Base-by-base conservation (phyloP, 2,329 filamentous ascomycete species). In the Monilinia aucupariae region DNA sequence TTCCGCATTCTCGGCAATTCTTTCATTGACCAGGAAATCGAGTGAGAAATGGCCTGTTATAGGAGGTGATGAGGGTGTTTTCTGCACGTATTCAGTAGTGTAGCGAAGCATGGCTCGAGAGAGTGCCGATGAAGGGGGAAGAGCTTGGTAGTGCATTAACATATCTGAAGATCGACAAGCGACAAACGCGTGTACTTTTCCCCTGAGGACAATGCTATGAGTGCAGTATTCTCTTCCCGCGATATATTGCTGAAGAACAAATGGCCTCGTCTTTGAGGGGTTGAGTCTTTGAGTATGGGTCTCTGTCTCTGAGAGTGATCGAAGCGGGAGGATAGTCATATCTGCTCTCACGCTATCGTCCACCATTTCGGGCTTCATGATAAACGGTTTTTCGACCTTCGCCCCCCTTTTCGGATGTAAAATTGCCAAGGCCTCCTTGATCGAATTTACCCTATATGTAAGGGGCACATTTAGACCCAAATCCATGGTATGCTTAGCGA, bases 31-130 rank as follows among this genome's bases (percentile, higher is more conserved):
- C 3, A 63, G 47, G 3, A 63, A 59, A 34, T 59, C 54, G 8
- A 92, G 87, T 22, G 83, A 87, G 39, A 92, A 73, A 71, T 92
- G 90, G 0, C 89, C 89, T 0, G 87, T 91, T 70, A 89, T 76
- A 3, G 72, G 69, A 17, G 73, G n/a, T 60, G 1, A 81, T 80
- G 30, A 80, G 76, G 51, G 78, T 78, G 3, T 72, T 71, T 49
- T 37, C 3, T 32, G n/a, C 0, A 84, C 84, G 61, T 88, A 85
- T 13, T 74, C 76, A 61, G 81, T 72, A 1, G 88, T 91, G 68
- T 91, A 90, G 1, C 76, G 76, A 0, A 87, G 78, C 82, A 92
- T 88, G 1, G 82, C 81, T 27, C 75, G 74, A 47, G 78, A 81
- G 0, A 91, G 74, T 0, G 78, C 75, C 0, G 83, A 84, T 9